Evolutionary conservation across 441 rosid genomes (phyloP).

Genomic region (Theobroma grandiflorum): DNA sequence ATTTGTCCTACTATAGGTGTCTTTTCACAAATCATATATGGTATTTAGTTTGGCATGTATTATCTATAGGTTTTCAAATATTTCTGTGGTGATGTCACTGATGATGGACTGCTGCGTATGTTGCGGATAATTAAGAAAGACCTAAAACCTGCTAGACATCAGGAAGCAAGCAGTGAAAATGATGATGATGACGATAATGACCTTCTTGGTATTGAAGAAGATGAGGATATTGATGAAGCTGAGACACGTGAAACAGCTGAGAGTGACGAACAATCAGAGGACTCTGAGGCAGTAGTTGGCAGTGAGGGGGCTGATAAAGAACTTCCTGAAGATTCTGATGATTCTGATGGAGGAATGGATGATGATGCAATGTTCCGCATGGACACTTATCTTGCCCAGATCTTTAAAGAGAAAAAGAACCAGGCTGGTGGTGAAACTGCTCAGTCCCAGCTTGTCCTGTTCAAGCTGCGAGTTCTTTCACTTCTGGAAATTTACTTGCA

Average conservation of each 20-base stretch:
- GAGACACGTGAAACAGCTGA: constrained; percentile 76
- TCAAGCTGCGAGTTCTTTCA: constrained; percentile 93
- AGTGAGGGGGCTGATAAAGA: constrained; percentile 54
- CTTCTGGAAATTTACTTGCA: constrained; percentile 90
- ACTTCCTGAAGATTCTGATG: constrained; percentile 64
- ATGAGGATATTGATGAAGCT: constrained; percentile 77
- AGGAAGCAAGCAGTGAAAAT: constrained; percentile 60
- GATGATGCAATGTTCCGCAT: constrained; percentile 98
- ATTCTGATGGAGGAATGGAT: constrained; percentile 92
- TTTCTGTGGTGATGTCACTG: constrained; percentile 80
- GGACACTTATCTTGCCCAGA: constrained; percentile 92
- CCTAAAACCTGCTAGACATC: constrained; percentile 89
- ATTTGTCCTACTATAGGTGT: not conserved
- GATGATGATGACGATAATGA: constrained; percentile 80
- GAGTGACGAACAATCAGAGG: constrained; percentile 83
- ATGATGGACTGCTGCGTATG: constrained; percentile 82
- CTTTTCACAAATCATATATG: not conserved
- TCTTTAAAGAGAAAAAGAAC: constrained; percentile 88
- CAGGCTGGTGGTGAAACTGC: constrained; percentile 91
- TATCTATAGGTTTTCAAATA: constrained; percentile 77
- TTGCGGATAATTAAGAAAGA: constrained; percentile 88
- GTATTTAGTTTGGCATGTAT: constrained; percentile 15
- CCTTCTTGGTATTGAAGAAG: constrained; percentile 86
- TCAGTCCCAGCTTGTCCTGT: constrained; percentile 89
- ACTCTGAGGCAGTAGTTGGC: constrained; percentile 68